Evolutionary conservation across 768 basidiomycete species (phyloP).

Genomic region (Tephrocybe sp.): DNA sequence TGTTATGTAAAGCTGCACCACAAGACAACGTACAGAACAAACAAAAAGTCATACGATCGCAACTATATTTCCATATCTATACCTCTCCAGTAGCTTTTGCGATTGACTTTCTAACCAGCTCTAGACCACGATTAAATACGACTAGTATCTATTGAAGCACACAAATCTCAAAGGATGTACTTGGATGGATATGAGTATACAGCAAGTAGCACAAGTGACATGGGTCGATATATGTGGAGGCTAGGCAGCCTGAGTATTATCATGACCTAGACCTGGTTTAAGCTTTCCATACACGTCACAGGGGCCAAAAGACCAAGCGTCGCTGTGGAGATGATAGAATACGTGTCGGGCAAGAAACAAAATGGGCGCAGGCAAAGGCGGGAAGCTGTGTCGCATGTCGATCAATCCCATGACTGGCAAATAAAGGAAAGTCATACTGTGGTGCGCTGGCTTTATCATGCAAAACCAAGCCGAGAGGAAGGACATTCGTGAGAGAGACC

Average conservation of each 20-base stretch:
- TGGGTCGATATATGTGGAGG: too few relatives aligned
- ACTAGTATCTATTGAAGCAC: too few relatives aligned
- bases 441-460: constrained; percentile 22
- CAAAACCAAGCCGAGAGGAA: constrained; percentile 23
- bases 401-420: neutral
- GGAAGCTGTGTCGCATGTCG: constrained; percentile 20
- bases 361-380: constrained; percentile 24
- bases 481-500: constrained; percentile 20
- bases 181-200: too few relatives aligned
- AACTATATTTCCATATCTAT: too few relatives aligned
- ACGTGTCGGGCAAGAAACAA: constrained; percentile 23
- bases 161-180: too few relatives aligned
- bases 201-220: too few relatives aligned
- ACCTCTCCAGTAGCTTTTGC: too few relatives aligned
- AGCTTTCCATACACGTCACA: constrained; percentile 25
- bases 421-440: constrained; percentile 14
- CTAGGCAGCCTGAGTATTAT: neutral
- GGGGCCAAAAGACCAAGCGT: constrained; percentile 31
- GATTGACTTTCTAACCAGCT: too few relatives aligned
- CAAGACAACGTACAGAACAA: neutral
- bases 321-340: constrained; percentile 23
- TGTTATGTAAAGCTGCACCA: too few relatives aligned
- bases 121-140: too few relatives aligned
- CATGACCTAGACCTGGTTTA: constrained; percentile 5
- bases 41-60: too few relatives aligned